These are phyloP conservation scores for Xylariales sp. DNA, from an alignment of 2,329 filamentous ascomycete genomes.

Conservation along the genomic window DNA sequence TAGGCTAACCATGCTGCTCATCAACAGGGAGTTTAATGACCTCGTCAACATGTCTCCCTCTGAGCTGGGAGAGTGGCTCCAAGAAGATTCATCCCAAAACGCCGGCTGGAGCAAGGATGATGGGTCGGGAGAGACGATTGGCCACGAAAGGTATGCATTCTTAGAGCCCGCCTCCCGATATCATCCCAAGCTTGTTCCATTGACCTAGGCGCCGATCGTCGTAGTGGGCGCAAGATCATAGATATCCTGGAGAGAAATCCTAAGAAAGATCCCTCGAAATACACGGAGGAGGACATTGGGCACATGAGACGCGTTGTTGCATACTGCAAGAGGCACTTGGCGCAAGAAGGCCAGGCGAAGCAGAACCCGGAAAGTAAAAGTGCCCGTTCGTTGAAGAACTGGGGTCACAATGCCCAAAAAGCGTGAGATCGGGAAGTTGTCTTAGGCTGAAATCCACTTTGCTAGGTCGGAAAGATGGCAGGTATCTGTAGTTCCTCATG, in stretches of 20 bases:
- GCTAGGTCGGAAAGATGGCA: too few relatives aligned
- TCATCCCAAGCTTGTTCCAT: neutral
- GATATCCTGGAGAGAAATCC: conserved; percentile 53
- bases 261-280: conserved; percentile 41
- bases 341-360: conserved; percentile 52
- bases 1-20: neutral
- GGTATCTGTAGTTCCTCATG: too few relatives aligned
- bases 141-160: conserved; percentile 35
- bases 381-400: conserved; percentile 51
- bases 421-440: too few relatives aligned
- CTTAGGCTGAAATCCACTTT: too few relatives aligned
- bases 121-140: conserved; percentile 51
- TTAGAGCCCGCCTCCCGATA: neutral
- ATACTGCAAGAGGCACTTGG: conserved; percentile 56
- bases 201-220: neutral
- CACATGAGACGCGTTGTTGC: conserved; percentile 54
- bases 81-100: conserved; percentile 40
- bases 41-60: conserved; percentile 54
- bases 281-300: conserved; percentile 38
- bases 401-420: conserved; percentile 43
- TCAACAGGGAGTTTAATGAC: conserved; percentile 52
- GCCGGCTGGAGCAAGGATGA: conserved; percentile 51
- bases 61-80: conserved; percentile 52
- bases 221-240: conserved; percentile 52
- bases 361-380: conserved; percentile 30